A percentile compares a stretch with the other conserved stretches of the same genome.
phyloP scores from a whole-genome alignment of 2,329 filamentous ascomycete genomes.

The Ambrosiella xylebori region DNA sequence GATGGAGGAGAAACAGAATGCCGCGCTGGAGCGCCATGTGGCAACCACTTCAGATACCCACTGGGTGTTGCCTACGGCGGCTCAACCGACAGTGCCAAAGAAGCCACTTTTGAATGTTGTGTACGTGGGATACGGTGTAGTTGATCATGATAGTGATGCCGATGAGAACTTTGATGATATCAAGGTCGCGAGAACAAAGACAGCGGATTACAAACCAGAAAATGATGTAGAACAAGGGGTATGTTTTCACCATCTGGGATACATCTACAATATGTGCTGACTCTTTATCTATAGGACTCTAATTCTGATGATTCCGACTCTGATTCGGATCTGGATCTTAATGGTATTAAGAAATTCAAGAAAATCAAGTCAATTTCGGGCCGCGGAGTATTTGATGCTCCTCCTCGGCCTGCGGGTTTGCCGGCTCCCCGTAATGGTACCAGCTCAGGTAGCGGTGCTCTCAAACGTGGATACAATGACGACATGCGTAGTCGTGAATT shows the following conservation, averaged over 20 bases:
- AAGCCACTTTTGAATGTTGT: constrained; percentile 37
- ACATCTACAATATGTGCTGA: background rate
- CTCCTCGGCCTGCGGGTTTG: background rate
- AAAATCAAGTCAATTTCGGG: constrained; percentile 10
- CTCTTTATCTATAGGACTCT: constrained; percentile 10
- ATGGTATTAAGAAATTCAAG: constrained; percentile 9
- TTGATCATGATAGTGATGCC: constrained; percentile 23
- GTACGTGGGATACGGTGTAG: constrained; percentile 36
- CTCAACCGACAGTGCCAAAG: constrained; percentile 17
- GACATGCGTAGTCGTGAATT: constrained; percentile 25
- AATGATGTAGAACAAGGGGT: constrained; percentile 5
- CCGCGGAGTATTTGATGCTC: constrained; percentile 3
- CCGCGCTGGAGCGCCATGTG: constrained; percentile 43
- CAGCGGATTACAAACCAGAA: constrained; percentile 18
- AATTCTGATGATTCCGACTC: constrained; percentile 10
- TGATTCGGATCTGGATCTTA: constrained; percentile 2
- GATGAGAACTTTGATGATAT: constrained; percentile 21
- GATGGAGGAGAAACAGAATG: constrained; percentile 48
- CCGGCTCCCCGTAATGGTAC: constrained; percentile 8
- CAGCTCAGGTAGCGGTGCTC: background rate
- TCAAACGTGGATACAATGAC: background rate
- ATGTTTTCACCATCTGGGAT: background rate
- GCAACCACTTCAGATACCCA: constrained; percentile 50
- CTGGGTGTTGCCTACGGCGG: constrained; percentile 49
- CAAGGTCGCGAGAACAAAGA: constrained; percentile 21